Evolutionary conservation across 345 rosid genomes (phyloP).

Genomic region (Diplotaxis tenuifolia): DNA sequence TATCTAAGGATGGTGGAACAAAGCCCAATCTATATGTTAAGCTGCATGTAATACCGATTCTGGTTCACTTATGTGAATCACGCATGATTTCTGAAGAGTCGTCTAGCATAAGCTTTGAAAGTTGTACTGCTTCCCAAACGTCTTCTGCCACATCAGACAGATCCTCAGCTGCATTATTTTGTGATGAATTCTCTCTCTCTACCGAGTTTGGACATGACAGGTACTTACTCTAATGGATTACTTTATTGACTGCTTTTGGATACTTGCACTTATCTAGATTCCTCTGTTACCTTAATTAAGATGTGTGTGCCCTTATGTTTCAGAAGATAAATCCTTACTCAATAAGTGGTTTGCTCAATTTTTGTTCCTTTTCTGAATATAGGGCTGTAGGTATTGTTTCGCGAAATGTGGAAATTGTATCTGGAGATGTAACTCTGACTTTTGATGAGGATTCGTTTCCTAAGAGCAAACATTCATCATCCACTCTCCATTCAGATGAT

Average conservation of each 20-base stretch:
- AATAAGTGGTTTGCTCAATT: slow-evolving; percentile 21
- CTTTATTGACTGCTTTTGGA: slow-evolving; percentile 1
- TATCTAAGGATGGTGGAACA: slow-evolving; percentile 78
- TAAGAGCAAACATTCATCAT: slow-evolving; percentile 52
- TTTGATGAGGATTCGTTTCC: slow-evolving; percentile 71
- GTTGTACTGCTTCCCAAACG: slow-evolving; percentile 46
- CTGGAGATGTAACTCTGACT: slow-evolving; percentile 69
- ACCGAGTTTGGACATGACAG: slow-evolving; percentile 89
- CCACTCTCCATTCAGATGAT: slow-evolving; percentile 43
- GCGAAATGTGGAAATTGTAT: slow-evolving; percentile 59
- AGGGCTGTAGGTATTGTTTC: slow-evolving; percentile 80
- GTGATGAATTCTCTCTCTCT: slow-evolving; percentile 77
- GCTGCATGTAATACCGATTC: slow-evolving; percentile 68
- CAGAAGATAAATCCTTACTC: neutral
- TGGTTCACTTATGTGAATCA: slow-evolving; percentile 62
- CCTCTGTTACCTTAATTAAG: neutral
- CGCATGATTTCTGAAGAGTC: slow-evolving; percentile 55
- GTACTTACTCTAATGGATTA: slow-evolving; percentile 38
- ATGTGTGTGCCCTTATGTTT: slow-evolving; percentile 8
- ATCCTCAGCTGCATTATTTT: slow-evolving; percentile 65
- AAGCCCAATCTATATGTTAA: slow-evolving; percentile 59
- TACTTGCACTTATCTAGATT: slow-evolving; percentile 9
- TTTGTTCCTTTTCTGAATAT: slow-evolving; percentile 27
- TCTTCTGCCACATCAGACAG: slow-evolving; percentile 49
- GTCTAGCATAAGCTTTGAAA: slow-evolving; percentile 43